phyloP scores from a whole-genome alignment of 2,329 filamentous ascomycete genomes.

The Botryotinia convoluta region DNA sequence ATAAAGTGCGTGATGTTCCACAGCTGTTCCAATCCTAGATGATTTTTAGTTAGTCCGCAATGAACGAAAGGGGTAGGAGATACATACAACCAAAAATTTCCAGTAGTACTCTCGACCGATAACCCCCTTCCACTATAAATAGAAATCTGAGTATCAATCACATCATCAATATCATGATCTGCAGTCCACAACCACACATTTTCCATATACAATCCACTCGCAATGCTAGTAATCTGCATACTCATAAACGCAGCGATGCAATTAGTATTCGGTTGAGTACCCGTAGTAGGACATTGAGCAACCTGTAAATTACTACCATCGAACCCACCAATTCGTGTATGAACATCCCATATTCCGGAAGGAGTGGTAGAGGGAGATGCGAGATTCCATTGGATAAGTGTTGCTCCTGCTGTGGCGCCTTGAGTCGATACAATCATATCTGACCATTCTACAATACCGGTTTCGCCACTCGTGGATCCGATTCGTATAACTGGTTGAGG shows the following conservation, averaged over 20 bases:
- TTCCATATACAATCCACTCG: conserved; percentile 48
- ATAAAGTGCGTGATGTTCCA: conserved; percentile 53
- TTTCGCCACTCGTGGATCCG: conserved; percentile 53
- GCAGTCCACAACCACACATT: conserved; percentile 50
- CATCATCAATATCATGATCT: conserved; percentile 43
- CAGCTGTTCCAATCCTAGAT: conserved; percentile 59
- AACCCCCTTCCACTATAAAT: conserved; percentile 50
- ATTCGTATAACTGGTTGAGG: conserved; percentile 51
- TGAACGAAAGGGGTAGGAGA: conserved; percentile 52
- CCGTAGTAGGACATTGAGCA: conserved; percentile 65
- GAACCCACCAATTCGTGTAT: conserved; percentile 45
- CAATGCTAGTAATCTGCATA: conserved; percentile 38
- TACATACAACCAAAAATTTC: conserved; percentile 50
- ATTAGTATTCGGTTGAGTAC: conserved; percentile 36
- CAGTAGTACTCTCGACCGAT: conserved; percentile 38
- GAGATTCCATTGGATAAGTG: conserved; percentile 66
- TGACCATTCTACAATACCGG: conserved; percentile 58
- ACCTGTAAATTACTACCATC: conserved; percentile 46
- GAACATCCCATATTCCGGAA: conserved; percentile 51
- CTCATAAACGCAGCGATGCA: conserved; percentile 41
- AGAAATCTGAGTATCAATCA: conserved; percentile 53
- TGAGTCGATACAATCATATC: conserved; percentile 54
- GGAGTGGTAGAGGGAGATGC: conserved; percentile 52
- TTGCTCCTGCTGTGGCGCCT: conserved; percentile 51
- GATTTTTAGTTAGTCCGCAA: conserved; percentile 70